Conservation (phyloP, 176 grass and related monocot species). For the Dactylis glomerata region DNA sequence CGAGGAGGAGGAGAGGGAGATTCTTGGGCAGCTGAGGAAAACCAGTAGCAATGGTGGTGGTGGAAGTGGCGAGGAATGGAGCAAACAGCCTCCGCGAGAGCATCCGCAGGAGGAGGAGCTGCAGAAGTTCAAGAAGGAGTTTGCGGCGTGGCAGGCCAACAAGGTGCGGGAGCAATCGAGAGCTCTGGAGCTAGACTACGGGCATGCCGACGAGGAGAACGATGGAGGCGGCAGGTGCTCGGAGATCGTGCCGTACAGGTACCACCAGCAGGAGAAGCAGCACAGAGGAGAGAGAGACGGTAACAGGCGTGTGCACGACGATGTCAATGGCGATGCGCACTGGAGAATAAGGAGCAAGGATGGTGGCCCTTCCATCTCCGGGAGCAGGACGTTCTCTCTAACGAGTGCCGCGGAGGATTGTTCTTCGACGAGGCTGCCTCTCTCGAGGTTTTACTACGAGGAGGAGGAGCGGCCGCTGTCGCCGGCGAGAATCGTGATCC, state of each 20-base stretch:
- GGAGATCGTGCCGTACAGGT: constrained; percentile 44
- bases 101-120: constrained; percentile 95
- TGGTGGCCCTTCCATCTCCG: constrained; percentile 39
- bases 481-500: constrained; percentile 84
- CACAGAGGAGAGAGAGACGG: constrained; percentile 21
- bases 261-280: constrained; percentile 12
- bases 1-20: constrained; percentile 22
- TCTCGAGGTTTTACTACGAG: constrained; percentile 36
- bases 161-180: constrained; percentile 48
- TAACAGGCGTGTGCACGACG: not conserved
- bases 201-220: not conserved
- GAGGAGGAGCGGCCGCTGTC: constrained; percentile 43
- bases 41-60: not conserved
- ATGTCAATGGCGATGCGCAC: constrained; percentile 17
- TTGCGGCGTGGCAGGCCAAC: constrained; percentile 81
- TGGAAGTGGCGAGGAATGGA: not conserved
- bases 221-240: not conserved
- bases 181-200: constrained; percentile 48
- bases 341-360: constrained; percentile 31
- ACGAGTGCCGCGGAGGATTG: constrained; percentile 21
- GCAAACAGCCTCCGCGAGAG: constrained; percentile 58
- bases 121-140: constrained; percentile 97
- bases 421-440: constrained; percentile 25
- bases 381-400: constrained; percentile 37
- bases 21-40: constrained; percentile 35